These are phyloP conservation scores for Mycena kentingensis DNA, from an alignment of 768 basidiomycete species.

Conservation along the genomic window DNA sequence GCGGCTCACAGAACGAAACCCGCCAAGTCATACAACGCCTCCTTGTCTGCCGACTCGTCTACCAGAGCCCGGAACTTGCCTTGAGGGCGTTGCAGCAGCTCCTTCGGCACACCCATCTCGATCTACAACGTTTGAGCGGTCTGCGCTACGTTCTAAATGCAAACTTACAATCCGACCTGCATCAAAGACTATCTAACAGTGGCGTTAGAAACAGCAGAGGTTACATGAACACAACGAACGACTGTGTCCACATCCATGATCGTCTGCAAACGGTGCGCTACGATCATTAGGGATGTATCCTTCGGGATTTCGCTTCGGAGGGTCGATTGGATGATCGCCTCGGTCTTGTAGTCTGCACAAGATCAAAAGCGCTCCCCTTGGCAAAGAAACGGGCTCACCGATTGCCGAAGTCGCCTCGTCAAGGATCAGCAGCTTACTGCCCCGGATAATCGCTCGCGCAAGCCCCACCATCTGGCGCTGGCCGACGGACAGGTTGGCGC, in stretches of 20 bases:
- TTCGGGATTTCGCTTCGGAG: slow-evolving; percentile 37
- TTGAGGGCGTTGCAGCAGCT: slow-evolving; percentile 50
- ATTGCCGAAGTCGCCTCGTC: slow-evolving; percentile 13
- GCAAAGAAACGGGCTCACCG: background rate
- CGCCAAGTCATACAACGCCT: slow-evolving; percentile 47
- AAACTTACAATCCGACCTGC: slow-evolving; percentile 39
- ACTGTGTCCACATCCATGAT: slow-evolving; percentile 34
- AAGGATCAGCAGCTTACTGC: slow-evolving; percentile 22
- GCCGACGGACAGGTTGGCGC: slow-evolving; percentile 39
- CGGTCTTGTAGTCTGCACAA: slow-evolving; percentile 32
- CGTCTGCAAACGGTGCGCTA: slow-evolving; percentile 34
- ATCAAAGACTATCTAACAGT: slow-evolving; percentile 39
- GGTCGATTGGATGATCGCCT: slow-evolving; percentile 43
- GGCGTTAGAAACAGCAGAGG: background rate
- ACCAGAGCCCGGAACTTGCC: slow-evolving; percentile 55
- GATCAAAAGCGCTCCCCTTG: background rate
- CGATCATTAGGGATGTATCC: slow-evolving; percentile 32
- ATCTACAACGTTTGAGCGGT: slow-evolving; percentile 27
- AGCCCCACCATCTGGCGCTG: slow-evolving; percentile 49
- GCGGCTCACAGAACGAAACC: background rate
- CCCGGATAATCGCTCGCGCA: slow-evolving; percentile 10
- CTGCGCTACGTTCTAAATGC: background rate
- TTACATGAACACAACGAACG: slow-evolving; percentile 33
- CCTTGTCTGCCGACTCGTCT: slow-evolving; percentile 57
- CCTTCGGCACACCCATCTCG: slow-evolving; percentile 52